Evolutionary conservation across 768 basidiomycete genomes (phyloP).

Genomic region (Nidularia sp.): DNA sequence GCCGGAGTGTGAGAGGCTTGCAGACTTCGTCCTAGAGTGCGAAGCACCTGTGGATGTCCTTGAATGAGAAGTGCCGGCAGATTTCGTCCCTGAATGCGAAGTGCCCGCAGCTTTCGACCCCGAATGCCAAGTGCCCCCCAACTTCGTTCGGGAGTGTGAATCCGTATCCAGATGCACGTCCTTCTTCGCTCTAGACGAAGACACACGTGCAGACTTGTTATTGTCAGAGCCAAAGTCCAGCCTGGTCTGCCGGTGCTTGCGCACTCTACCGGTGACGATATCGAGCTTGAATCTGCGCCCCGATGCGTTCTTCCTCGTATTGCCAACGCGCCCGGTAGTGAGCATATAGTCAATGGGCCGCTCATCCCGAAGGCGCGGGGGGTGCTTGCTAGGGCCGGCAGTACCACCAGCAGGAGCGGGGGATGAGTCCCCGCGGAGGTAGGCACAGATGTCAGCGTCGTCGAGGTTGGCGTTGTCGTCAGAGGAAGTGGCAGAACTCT

Average conservation of each 20-base stretch:
- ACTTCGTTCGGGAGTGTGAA: too few relatives aligned
- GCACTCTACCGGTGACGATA: constrained; percentile 32
- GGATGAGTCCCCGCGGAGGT: constrained; percentile 17
- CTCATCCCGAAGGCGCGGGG: constrained; percentile 27
- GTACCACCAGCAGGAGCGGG: background rate
- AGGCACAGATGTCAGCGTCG: constrained; percentile 24
- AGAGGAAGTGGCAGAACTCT: constrained; percentile 15
- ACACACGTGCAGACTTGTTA: constrained; percentile 40
- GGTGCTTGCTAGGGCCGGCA: background rate
- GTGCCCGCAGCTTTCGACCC: too few relatives aligned
- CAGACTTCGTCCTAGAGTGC: too few relatives aligned
- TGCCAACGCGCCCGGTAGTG: constrained; percentile 32
- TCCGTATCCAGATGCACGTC: too few relatives aligned
- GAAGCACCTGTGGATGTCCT: too few relatives aligned
- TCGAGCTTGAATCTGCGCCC: constrained; percentile 22
- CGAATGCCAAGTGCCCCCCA: too few relatives aligned
- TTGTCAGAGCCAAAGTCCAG: constrained; percentile 29
- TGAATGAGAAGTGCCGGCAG: too few relatives aligned
- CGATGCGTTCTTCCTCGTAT: constrained; percentile 5
- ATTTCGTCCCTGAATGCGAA: too few relatives aligned
- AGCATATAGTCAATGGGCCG: constrained; percentile 73
- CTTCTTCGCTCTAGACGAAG: background rate
- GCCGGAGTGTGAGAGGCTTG: too few relatives aligned
- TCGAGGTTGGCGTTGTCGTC: constrained; percentile 15
- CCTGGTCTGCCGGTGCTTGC: background rate